Conservation (phyloP, 306 rosid species). For the Trifolium subterraneum region DNA sequence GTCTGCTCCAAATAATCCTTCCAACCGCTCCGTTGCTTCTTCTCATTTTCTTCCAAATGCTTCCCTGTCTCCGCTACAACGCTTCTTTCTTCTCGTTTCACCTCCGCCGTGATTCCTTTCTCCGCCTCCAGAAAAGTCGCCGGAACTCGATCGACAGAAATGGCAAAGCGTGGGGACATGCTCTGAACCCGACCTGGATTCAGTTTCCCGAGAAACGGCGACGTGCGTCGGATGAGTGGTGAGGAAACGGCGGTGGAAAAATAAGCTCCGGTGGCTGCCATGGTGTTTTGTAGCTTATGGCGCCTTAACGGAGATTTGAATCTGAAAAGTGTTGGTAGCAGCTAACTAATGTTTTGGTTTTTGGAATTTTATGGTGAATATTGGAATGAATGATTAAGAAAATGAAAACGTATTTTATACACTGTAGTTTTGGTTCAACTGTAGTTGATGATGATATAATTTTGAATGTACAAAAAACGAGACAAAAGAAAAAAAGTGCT, state of each 20-base stretch:
- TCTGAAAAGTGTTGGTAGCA: neutral
- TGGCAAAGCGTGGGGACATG: conserved; percentile 39
- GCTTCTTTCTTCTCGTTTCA: conserved; percentile 12
- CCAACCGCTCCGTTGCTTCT: conserved; percentile 38
- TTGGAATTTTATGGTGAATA: neutral
- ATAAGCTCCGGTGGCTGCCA: conserved; percentile 54
- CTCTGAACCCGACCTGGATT: conserved; percentile 28
- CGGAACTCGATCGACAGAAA: conserved; percentile 46
- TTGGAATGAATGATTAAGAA: neutral
- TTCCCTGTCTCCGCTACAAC: neutral
- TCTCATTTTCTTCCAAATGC: conserved; percentile 10
- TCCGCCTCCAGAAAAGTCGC: neutral
- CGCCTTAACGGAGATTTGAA: conserved; percentile 15
- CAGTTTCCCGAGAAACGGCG: conserved; percentile 9
- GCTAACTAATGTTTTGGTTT: neutral
- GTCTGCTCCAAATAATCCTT: conserved; percentile 62
- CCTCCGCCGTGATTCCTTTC: conserved; percentile 12
- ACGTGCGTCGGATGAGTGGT: conserved; percentile 30
- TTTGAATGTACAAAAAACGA: neutral
- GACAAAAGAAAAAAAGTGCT: neutral
- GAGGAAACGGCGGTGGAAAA: conserved; percentile 35
- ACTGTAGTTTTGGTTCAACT: too few species aligned
- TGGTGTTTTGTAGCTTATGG: conserved; percentile 6
- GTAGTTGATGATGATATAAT: too few species aligned
- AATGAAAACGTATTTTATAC: neutral